phyloP scores from a whole-genome alignment of 2,329 filamentous ascomycete genomes.

The Paradendryphiella salina region DNA sequence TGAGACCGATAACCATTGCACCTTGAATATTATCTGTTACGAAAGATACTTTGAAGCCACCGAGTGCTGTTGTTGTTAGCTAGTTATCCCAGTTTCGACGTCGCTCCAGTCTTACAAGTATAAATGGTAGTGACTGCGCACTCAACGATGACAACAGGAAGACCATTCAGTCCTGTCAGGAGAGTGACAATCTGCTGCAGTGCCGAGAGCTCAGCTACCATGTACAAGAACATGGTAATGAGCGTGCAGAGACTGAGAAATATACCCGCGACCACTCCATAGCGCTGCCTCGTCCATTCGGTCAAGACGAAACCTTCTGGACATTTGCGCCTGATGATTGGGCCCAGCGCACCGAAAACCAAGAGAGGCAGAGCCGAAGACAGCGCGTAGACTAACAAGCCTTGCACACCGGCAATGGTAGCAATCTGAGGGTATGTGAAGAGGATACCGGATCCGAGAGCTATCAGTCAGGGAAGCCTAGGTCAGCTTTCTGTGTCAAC shows the following conservation, averaged over 20 bases:
- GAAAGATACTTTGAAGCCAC: constrained; percentile 83
- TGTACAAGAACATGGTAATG: constrained; percentile 82
- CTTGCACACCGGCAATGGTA: constrained; percentile 77
- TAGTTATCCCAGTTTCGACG: not conserved
- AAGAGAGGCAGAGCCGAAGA: constrained; percentile 72
- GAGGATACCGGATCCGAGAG: constrained; percentile 79
- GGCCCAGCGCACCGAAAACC: constrained; percentile 73
- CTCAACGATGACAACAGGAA: constrained; percentile 77
- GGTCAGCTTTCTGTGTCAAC: constrained; percentile 36
- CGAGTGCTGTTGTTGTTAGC: constrained; percentile 59
- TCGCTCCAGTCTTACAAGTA: constrained; percentile 61
- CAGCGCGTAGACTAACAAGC: constrained; percentile 74
- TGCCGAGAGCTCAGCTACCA: constrained; percentile 81
- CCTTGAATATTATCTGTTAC: constrained; percentile 82
- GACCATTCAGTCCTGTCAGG: constrained; percentile 72
- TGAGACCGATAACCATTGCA: constrained; percentile 72
- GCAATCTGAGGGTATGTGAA: constrained; percentile 82
- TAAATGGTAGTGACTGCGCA: constrained; percentile 80
- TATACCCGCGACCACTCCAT: constrained; percentile 68
- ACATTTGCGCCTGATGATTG: constrained; percentile 76
- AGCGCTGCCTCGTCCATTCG: constrained; percentile 80
- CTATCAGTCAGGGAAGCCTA: constrained; percentile 53
- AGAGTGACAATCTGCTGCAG: constrained; percentile 76
- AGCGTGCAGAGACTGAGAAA: constrained; percentile 78
- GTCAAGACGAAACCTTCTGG: constrained; percentile 84